These are phyloP conservation scores for Cordia subcordata DNA, from an alignment of 257 asterid species.

Conservation along the genomic window DNA sequence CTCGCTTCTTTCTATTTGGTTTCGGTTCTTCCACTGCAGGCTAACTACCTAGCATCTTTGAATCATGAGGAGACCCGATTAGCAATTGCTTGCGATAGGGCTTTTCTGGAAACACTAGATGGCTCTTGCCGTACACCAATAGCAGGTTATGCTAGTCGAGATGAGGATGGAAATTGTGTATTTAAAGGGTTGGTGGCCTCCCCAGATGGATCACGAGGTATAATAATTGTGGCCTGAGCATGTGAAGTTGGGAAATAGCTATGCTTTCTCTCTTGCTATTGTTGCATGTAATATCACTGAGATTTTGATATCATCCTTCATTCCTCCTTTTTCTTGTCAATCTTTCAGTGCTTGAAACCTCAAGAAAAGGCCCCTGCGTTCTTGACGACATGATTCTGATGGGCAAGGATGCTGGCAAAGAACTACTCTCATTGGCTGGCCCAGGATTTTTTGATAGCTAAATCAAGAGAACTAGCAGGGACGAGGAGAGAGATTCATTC, in stretches of 20 bases:
- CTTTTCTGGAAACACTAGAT: slow-evolving; percentile 68
- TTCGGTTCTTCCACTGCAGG: slow-evolving; percentile 30
- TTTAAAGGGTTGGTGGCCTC: slow-evolving; percentile 85
- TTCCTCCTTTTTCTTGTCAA: slow-evolving; percentile 1
- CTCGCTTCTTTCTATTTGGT: neutral
- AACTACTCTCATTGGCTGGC: slow-evolving; percentile 75
- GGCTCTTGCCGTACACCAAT: slow-evolving; percentile 96
- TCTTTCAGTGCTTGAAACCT: slow-evolving; percentile 65
- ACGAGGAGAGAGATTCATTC: neutral
- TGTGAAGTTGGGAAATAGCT: no score
- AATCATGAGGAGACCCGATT: slow-evolving; percentile 92
- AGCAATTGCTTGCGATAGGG: slow-evolving; percentile 86
- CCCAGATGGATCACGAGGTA: slow-evolving; percentile 84
- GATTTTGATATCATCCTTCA: neutral
- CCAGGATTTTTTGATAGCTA: slow-evolving; percentile 59
- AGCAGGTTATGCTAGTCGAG: slow-evolving; percentile 78
- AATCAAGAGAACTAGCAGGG: neutral
- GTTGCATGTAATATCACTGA: neutral
- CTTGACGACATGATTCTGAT: slow-evolving; percentile 70
- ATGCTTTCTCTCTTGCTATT: no score
- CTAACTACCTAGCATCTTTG: slow-evolving; percentile 58
- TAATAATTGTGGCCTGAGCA: neutral
- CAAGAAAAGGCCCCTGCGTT: slow-evolving; percentile 63
- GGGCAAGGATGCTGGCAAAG: slow-evolving; percentile 92
- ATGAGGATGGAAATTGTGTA: slow-evolving; percentile 69